Base-by-base conservation (phyloP, 495 filamentous ascomycete species). In the Hyaloscypha finlandica region DNA sequence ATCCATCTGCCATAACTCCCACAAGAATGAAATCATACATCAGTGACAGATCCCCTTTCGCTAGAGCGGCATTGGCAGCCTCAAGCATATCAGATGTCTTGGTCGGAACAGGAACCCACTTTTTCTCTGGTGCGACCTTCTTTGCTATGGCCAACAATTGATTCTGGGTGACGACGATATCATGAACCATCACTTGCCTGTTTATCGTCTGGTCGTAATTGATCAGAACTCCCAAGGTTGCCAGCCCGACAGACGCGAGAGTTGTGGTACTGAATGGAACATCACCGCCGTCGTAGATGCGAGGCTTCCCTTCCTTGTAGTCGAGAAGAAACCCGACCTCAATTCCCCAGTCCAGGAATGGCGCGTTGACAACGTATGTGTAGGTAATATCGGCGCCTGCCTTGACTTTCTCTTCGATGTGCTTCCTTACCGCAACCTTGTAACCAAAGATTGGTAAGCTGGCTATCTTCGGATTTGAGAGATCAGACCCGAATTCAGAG, bases 401-500 rank as follows among this genome's bases (percentile, higher is more conserved):
- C 19, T 73, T 68, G 11, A 78, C 71, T 19, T 77, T 73, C 37
- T 82, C 74, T 60, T 79, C 70, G 37, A 86, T 69, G 31, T 79
- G 72, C 5, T 85, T 71, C 33, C 79, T 64, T 0, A 79, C 56
- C 0, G 73, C 71, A 31, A 83, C 61, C 71, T 88, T 88, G 55
- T 69, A 67, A 1, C 63, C 73, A 69, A 81, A 84, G 53, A 86
- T 69, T 4, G 81, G 79, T 0, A 84, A 71, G 8, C 71, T 59
- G 4, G 68, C 45, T 3, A 68, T 68, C 6, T 77, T 74, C 6
- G 76, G 71, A 56, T 82, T 74, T 37, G 57, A 30, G 58, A 75
- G 75, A 60, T 87, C 74, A 14, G 67, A 72, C 16, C 89, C 90
- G 65, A 86, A 92, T 67, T 90, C 88, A 20, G 84, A 86, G 0